Evolutionary conservation across 345 rosid species (phyloP).

Genomic region (Camelina laxa): DNA sequence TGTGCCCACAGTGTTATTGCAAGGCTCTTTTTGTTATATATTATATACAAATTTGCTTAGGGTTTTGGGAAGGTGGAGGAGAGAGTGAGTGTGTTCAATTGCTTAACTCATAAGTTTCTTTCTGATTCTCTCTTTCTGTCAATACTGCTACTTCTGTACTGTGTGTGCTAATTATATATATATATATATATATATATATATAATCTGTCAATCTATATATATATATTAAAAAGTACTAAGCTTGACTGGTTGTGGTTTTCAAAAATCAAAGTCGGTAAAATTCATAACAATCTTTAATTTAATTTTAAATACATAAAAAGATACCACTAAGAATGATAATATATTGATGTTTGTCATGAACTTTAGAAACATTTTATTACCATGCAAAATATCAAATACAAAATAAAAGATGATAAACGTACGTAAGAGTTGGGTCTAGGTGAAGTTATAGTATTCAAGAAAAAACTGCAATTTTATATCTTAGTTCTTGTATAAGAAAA

Average conservation of each 20-base stretch:
- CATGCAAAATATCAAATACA: neutral
- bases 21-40: constrained; percentile 43
- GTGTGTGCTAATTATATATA: neutral
- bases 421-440: neutral
- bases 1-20: constrained; percentile 33
- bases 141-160: constrained; percentile 36
- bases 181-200: neutral
- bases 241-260: constrained; percentile 23
- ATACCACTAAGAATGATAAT: constrained; percentile 18
- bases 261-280: constrained; percentile 7
- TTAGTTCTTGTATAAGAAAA: neutral
- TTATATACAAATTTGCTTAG: constrained; percentile 36
- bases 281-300: neutral
- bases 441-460: neutral
- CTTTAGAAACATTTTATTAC: constrained; percentile 13
- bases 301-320: constrained; percentile 3
- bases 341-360: neutral
- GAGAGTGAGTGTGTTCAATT: constrained; percentile 34
- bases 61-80: constrained; percentile 44
- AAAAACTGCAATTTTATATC: neutral
- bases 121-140: constrained; percentile 37
- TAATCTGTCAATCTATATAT: neutral
- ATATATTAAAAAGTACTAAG: constrained; percentile 1
- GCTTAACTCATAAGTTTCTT: constrained; percentile 50
- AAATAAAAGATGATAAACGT: neutral